Conservation (phyloP, 257 asterid species). For the Solanum virginianum region DNA sequence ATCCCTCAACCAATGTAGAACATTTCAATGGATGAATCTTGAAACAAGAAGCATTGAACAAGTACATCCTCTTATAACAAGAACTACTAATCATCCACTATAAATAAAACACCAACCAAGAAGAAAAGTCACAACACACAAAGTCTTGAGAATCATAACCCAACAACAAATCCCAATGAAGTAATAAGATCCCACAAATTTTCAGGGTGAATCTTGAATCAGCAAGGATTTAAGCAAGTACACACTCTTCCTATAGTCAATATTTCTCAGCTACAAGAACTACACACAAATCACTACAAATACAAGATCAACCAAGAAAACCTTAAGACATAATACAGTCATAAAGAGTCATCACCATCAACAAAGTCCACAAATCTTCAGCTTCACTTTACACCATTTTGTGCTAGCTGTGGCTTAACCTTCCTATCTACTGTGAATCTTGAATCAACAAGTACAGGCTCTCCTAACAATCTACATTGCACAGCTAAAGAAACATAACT, state of each 20-base stretch:
- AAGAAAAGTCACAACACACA: not conserved
- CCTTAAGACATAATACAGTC: not conserved
- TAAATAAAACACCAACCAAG: not conserved
- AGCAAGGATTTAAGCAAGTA: not conserved
- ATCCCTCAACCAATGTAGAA: not conserved
- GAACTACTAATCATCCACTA: not conserved
- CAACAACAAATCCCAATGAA: not conserved
- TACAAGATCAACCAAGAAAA: not conserved
- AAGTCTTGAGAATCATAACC: not conserved
- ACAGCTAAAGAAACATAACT: not conserved
- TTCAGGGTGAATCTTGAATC: not conserved
- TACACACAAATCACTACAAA: not conserved
- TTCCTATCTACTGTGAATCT: conserved; percentile 15
- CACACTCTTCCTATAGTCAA: not conserved
- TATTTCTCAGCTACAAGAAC: not conserved
- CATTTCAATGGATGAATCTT: not conserved
- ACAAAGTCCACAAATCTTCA: not conserved
- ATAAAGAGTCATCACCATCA: not conserved
- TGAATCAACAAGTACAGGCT: not conserved
- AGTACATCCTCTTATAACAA: not conserved
- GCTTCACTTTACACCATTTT: conserved; percentile 16
- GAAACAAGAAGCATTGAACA: not conserved
- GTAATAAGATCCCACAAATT: not conserved
- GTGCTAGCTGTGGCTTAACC: conserved; percentile 41
- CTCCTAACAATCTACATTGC: not conserved